Conservation (phyloP, 2,329 filamentous ascomycete species). For the Colletotrichum limetticola region DNA sequence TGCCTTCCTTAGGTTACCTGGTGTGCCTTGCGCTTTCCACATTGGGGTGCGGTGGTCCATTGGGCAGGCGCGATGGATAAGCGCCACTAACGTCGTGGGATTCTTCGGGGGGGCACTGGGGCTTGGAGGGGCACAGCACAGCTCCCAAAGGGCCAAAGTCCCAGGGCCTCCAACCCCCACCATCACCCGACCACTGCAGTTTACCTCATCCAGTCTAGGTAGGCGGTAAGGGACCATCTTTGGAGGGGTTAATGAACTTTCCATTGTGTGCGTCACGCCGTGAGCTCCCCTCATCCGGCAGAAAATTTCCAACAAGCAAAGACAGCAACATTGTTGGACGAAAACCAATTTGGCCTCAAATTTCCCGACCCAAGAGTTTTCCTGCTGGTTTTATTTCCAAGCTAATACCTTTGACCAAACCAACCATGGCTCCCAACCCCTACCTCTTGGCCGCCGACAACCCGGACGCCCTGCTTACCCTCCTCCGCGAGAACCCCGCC, state of each 20-base stretch:
- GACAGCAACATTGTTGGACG: neutral
- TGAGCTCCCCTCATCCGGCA: constrained; percentile 31
- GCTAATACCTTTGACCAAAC: neutral
- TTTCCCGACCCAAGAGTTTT: neutral
- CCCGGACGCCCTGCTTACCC: constrained; percentile 75
- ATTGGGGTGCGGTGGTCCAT: neutral
- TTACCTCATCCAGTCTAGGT: neutral
- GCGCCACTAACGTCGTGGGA: neutral
- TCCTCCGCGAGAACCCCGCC: constrained; percentile 79
- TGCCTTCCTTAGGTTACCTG: neutral
- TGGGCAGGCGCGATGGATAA: neutral
- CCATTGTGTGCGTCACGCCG: constrained; percentile 28
- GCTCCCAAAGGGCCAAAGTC: neutral
- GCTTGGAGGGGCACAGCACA: constrained; percentile 21
- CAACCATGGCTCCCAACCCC: constrained; percentile 66
- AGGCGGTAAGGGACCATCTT: constrained; percentile 21
- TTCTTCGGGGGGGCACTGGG: neutral
- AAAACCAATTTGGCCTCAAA: constrained; percentile 21
- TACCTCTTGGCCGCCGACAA: constrained; percentile 87
- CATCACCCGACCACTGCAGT: neutral
- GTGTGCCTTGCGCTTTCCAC: constrained; percentile 13
- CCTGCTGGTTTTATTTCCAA: neutral
- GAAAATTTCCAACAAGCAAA: constrained; percentile 31
- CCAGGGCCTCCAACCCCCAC: neutral
- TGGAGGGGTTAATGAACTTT: constrained; percentile 3